A percentile compares a stretch with the other conserved stretches of the same genome.
Evolutionary conservation across 352 stramenopile genomes (phyloP).

Genomic region (Phytopythium helicoides): DNA sequence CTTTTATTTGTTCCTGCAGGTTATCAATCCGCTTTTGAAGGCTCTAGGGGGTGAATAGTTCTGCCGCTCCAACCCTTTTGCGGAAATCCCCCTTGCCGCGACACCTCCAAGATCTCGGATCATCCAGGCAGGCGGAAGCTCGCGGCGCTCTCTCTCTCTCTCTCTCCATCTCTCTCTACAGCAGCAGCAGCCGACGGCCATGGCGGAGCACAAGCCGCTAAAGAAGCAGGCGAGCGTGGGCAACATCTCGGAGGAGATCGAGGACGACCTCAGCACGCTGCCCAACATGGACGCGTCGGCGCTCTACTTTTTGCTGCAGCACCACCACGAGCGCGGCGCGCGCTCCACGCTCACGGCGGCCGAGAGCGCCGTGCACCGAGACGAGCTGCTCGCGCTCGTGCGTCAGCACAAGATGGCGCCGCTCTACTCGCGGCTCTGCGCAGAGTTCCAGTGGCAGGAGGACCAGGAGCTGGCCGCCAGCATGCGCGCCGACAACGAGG

Average conservation of each 20-base stretch:
- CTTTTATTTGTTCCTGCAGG: no score
- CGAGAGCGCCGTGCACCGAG: conserved; percentile 29
- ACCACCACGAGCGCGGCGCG: conserved; percentile 42
- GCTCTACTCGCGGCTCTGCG: conserved; percentile 75
- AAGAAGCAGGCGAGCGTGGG: conserved; percentile 77
- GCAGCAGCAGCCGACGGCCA: no score
- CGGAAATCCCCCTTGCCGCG: no score
- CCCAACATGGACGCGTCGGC: conserved; percentile 77
- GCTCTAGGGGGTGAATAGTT: no score
- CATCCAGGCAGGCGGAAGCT: no score
- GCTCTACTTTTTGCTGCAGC: conserved; percentile 76
- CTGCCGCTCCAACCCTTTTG: no score
- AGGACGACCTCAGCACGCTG: conserved; percentile 74
- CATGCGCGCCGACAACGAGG: conserved; percentile 66
- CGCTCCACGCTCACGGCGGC: conserved; percentile 28
- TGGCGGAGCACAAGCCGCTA: conserved; percentile 20
- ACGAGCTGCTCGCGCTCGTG: conserved; percentile 67
- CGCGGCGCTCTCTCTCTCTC: no score
- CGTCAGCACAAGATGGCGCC: conserved; percentile 67
- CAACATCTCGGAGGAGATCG: conserved; percentile 88
- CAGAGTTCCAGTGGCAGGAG: conserved; percentile 66
- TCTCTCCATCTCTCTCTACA: no score
- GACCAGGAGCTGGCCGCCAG: conserved; percentile 49
- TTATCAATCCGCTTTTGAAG: no score
- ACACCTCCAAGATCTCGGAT: no score